Base-by-base conservation (phyloP, 768 basidiomycete genomes). In the Cystobasidium ongulense region DNA sequence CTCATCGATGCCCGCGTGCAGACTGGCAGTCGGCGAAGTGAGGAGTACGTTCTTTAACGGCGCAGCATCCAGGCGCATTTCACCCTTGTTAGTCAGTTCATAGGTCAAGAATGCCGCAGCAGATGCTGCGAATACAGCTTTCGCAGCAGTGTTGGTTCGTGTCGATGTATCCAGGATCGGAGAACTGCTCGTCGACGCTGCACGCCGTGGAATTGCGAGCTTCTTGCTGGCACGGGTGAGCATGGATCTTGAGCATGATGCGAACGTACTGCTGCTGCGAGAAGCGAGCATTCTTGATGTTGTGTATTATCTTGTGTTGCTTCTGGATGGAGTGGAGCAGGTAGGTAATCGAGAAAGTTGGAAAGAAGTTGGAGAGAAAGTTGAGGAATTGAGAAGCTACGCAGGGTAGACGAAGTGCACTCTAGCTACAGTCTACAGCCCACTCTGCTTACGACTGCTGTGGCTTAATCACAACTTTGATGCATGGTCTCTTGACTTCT, bases 11-110 rank as follows among this genome's bases (percentile, higher is more conserved):
- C 65, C 65, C 25, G 27, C 25, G 35, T 67, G 65, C 11, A 67
- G 65, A 27, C 23, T 31, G 25, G 65, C 27, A 4, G 65, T 53
- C 39, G 65, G 65, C n/a, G 39, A 29, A 52, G 65, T 31, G 46
- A 50, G 29, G 57, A 15, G 17, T 27, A 33, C 57, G 13, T 61
- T 61, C 23, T 61, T 50, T n/a, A n/a, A n/a, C n/a, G n/a, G n/a
- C 46, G 46, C 46, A 8, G 46, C 46, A 21, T 50, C 46, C 18
- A 50, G 46, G 21, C 46, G 46, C 15, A 50, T 11, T 50, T 50
- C 46, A 4, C 10, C 3, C 21, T 50, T 50, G 46, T 50, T 50
- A 21, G 46, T 50, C 46, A 50, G 46, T 21, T 50, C 46, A 50
- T 50, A 50, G 15, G 46, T 50, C 46, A 50, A n/a, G 46, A 50